Base-by-base conservation (phyloP, 2,329 filamentous ascomycete species). In the Venturia pyrina region DNA sequence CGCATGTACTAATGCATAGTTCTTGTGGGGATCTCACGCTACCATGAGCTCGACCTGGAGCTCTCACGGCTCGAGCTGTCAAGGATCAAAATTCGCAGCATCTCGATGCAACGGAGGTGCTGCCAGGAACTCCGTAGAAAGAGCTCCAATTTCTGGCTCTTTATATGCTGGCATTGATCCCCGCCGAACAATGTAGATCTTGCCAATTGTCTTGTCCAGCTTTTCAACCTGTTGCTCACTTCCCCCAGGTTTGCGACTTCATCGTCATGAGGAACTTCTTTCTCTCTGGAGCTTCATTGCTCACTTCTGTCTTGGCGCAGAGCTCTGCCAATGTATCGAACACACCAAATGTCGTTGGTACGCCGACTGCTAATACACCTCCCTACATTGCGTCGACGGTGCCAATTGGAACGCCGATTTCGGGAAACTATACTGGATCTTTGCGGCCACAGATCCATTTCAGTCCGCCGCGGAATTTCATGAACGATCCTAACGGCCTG, bases 401-500 rank as follows among this genome's bases (percentile, higher is more conserved):
- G 24, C 72, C 73, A 5, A 71, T 73, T n/a, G 75, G 75, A 43
- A 72, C 70, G 11, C 74, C 76, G 0, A 66, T 78, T 5, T 65
- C 74, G 5, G 77, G 79, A 66, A 76, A 78, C 70, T 79, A 79
- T 68, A 72, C 70, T n/a, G 74, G 73, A 10, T 68, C 70, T 3
- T 69, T 75, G 41, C 76, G 83, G 15, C 84, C 83, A 3, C 82
- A 85, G 70, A 73, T 85, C 24, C 84, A 86, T 72, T 86, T 80
- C 71, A 81, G 81, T 8, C 82, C 83, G 2, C 83, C 83, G 1
- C 69, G 77, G 37, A 73, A 79, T 56, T 82, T 81, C 68, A 82
- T 84, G 79, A 87, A 87, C 68, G 86, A 88, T 69, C 85, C 86
- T 1, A 88, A 88, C 74, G 86, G 86, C 69, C 80, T 87, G 76